Evolutionary conservation across 176 grass and related monocot genomes (phyloP).

Genomic region (Secale cereale): DNA sequence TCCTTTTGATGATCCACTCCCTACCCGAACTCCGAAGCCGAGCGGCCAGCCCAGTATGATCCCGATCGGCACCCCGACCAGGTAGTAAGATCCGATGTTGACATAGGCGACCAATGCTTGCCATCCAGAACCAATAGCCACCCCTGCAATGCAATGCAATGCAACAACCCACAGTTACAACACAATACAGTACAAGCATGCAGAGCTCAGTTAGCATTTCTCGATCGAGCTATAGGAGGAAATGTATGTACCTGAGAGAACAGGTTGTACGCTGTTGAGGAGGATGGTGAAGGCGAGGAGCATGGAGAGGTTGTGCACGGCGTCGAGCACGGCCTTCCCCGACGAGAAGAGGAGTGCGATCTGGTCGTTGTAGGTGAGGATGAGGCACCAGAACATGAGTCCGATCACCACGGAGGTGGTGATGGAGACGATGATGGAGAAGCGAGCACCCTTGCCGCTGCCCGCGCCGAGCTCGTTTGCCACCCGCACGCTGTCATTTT

Average conservation of each 20-base stretch:
- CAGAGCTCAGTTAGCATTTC: neutral
- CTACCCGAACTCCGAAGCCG: constrained; percentile 46
- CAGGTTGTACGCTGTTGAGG: constrained; percentile 60
- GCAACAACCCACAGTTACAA: neutral
- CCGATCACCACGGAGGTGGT: constrained; percentile 43
- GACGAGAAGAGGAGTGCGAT: constrained; percentile 44
- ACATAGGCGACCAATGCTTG: constrained; percentile 61
- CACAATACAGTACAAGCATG: too few species aligned
- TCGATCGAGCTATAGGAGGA: neutral
- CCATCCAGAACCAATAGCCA: constrained; percentile 61
- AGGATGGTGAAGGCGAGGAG: constrained; percentile 51
- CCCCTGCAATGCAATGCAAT: constrained; percentile 53
- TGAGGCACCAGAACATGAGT: constrained; percentile 45
- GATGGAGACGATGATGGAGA: constrained; percentile 49
- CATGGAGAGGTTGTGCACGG: constrained; percentile 31
- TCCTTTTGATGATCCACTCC: neutral
- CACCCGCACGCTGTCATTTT: constrained; percentile 37
- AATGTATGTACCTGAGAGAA: constrained; percentile 35
- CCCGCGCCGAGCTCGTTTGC: constrained; percentile 56
- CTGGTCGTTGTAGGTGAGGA: constrained; percentile 40
- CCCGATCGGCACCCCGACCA: constrained; percentile 52
- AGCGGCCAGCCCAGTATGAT: constrained; percentile 40
- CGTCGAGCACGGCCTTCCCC: constrained; percentile 28
- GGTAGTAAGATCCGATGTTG: constrained; percentile 59
- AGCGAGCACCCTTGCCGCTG: constrained; percentile 35